Percentiles rank a stretch among this genome's conserved stretches.
Conservation (phyloP, 1,284 basidiomycete species). For the Apiotrichum brassicae region DNA sequence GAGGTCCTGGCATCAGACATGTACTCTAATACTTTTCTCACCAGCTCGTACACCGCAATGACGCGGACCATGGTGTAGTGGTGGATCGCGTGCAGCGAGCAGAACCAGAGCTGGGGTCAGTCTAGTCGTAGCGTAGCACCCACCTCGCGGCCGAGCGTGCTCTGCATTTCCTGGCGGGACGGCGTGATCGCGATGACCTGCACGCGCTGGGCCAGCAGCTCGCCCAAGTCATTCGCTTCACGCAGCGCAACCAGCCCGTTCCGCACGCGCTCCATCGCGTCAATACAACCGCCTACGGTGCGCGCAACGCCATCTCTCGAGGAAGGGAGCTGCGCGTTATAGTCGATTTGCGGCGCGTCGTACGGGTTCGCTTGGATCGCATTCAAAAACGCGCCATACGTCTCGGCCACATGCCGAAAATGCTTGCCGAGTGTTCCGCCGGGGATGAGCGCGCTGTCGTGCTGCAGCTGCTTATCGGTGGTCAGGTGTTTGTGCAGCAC, state of each 20-base stretch:
- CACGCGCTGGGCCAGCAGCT: constrained; percentile 25
- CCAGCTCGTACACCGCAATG: constrained; percentile 44
- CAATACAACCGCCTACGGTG: constrained; percentile 21
- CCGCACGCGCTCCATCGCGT: constrained; percentile 22
- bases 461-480: constrained; percentile 27
- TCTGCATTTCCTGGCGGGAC: constrained; percentile 32
- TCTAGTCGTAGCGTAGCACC: constrained; percentile 7
- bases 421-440: constrained; percentile 42
- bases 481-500: constrained; percentile 24
- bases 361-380: constrained; percentile 15
- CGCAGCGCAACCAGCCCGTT: constrained; percentile 25
- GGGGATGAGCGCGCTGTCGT: constrained; percentile 32
- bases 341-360: constrained; percentile 25
- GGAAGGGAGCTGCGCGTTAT: constrained; percentile 31
- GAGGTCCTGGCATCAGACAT: constrained; percentile 23
- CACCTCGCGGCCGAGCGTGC: constrained; percentile 38
- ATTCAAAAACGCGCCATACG: constrained; percentile 32
- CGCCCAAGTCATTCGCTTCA: constrained; percentile 16
- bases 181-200: constrained; percentile 36
- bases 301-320: constrained; percentile 25
- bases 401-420: constrained; percentile 43
- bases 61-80: constrained; percentile 44
- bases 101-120: constrained; percentile 38
- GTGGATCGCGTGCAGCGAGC: constrained; percentile 41
- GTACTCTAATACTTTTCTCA: too few relatives aligned